These are phyloP conservation scores for Ceriops zippeliana DNA, from an alignment of 345 rosid genomes.

Conservation along the genomic window DNA sequence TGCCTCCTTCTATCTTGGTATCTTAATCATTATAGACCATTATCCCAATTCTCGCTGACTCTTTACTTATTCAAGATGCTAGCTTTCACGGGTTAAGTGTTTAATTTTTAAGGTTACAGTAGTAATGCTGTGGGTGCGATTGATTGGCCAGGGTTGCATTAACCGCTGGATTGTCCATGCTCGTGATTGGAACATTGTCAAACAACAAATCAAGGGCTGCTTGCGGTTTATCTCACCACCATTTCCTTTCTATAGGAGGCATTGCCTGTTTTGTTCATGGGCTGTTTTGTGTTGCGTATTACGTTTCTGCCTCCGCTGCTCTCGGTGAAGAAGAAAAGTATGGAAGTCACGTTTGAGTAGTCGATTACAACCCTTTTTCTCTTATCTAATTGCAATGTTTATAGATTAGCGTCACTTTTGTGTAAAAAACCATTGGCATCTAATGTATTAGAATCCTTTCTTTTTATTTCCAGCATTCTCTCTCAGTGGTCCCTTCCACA, in stretches of 20 bases:
- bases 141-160: slow-evolving; percentile 60
- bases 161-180: slow-evolving; percentile 60
- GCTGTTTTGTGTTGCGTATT: slow-evolving; percentile 69
- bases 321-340: slow-evolving; percentile 34
- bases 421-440: too few relatives aligned
- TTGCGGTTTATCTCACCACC: slow-evolving; percentile 87
- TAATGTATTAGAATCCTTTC: too few relatives aligned
- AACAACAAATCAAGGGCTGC: slow-evolving; percentile 73
- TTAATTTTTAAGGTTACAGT: background rate
- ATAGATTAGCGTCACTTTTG: too few relatives aligned
- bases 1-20: slow-evolving; percentile 86
- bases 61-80: background rate
- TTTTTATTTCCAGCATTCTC: too few relatives aligned
- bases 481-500: too few relatives aligned
- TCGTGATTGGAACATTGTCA: slow-evolving; percentile 76
- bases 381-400: too few relatives aligned
- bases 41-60: background rate
- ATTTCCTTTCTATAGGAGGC: slow-evolving; percentile 85
- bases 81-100: background rate
- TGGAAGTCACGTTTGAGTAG: slow-evolving; percentile 23
- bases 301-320: slow-evolving; percentile 77
- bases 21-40: background rate
- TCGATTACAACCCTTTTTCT: too few relatives aligned
- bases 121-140: background rate
- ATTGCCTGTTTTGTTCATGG: slow-evolving; percentile 83